These are phyloP conservation scores for Phytophthora brassicae DNA, from an alignment of 352 stramenopile genomes.

Conservation along the genomic window DNA sequence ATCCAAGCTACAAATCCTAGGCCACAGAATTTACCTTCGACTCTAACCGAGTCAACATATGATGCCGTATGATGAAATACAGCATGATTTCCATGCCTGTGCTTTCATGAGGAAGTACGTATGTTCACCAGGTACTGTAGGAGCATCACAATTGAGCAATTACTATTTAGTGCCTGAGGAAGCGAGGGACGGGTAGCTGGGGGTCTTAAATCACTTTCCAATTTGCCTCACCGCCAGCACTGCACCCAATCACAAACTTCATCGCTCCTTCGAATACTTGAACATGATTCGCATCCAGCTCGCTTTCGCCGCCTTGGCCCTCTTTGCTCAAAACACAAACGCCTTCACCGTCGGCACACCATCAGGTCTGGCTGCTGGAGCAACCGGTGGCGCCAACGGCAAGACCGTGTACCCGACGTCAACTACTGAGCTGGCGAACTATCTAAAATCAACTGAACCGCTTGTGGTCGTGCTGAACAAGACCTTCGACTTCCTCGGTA, in stretches of 20 bases:
- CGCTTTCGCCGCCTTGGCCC: neutral
- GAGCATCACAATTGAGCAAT: too few relatives aligned
- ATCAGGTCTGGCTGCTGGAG: constrained; percentile 20
- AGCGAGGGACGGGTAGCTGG: too few relatives aligned
- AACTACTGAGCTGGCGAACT: constrained; percentile 28
- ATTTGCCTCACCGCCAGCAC: constrained; percentile 12
- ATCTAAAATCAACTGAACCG: constrained; percentile 20
- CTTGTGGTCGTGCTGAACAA: constrained; percentile 41
- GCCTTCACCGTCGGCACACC: constrained; percentile 15
- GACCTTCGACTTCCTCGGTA: constrained; percentile 35
- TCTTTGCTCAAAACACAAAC: neutral
- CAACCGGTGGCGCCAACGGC: constrained; percentile 31
- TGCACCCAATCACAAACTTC: neutral
- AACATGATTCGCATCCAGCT: constrained; percentile 8
- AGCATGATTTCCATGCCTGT: too few relatives aligned
- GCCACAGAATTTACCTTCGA: too few relatives aligned
- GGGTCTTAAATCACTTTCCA: constrained; percentile 17
- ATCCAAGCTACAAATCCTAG: too few relatives aligned
- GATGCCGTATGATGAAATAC: too few relatives aligned
- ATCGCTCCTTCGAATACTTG: neutral
- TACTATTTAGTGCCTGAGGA: too few relatives aligned
- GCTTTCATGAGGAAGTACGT: too few relatives aligned
- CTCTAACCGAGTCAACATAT: too few relatives aligned
- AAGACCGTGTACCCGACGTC: constrained; percentile 26
- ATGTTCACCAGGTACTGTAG: too few relatives aligned